phyloP scores from a whole-genome alignment of 2,329 filamentous ascomycete species.

The Hymenoscyphus occultus region DNA sequence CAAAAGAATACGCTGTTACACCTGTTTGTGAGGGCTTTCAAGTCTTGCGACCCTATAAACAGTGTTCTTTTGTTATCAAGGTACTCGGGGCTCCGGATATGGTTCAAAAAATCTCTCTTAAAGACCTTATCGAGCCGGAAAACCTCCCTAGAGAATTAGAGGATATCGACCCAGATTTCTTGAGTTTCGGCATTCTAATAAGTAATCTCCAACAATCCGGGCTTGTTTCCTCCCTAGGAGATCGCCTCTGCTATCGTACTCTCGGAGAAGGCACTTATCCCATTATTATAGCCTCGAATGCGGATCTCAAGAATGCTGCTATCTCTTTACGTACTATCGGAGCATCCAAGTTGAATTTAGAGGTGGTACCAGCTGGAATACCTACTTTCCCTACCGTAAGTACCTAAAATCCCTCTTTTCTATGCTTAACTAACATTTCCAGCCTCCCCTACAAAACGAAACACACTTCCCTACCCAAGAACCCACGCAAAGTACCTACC shows the following conservation, averaged over 20 bases:
- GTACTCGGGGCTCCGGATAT: background rate
- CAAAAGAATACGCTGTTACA: background rate
- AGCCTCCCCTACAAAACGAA: no score
- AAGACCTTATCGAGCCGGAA: background rate
- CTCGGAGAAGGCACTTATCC: background rate
- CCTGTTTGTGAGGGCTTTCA: background rate
- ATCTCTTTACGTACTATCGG: slow-evolving; percentile 7
- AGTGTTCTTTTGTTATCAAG: slow-evolving; percentile 5
- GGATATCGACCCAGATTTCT: background rate
- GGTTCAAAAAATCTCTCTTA: background rate
- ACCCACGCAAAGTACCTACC: no score
- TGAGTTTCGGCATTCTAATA: background rate
- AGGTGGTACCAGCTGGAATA: background rate
- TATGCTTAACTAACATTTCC: background rate
- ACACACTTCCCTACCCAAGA: no score
- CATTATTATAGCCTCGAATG: background rate
- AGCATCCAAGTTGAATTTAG: background rate
- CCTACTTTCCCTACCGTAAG: background rate
- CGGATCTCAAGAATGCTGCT: slow-evolving; percentile 7
- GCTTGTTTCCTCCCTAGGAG: background rate
- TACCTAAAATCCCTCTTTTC: background rate
- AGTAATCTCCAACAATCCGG: background rate
- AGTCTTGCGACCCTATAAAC: background rate
- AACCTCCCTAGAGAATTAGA: background rate
- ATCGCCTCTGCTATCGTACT: background rate